phyloP scores from a whole-genome alignment of 2,329 filamentous ascomycete species.

The Fusarium tricinctum region DNA sequence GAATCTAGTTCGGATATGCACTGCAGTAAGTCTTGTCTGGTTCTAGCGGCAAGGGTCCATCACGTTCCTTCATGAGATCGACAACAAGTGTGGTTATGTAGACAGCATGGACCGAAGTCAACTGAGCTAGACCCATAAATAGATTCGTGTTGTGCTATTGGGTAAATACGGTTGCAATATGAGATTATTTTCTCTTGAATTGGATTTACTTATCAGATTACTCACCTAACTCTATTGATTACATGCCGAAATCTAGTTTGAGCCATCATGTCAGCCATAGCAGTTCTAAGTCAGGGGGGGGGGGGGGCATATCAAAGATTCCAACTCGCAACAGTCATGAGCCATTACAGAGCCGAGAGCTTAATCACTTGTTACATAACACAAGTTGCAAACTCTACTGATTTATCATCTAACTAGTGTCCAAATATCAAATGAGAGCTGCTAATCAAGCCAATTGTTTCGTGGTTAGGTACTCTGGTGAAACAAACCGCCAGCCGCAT shows the following conservation, averaged over 20 bases:
- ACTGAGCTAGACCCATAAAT: constrained; percentile 41
- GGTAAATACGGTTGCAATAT: constrained; percentile 9
- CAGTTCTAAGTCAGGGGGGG: not conserved
- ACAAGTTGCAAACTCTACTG: not conserved
- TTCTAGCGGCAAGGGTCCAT: constrained; percentile 6
- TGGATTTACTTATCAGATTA: not conserved
- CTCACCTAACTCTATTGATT: not conserved
- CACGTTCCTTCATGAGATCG: constrained; percentile 13
- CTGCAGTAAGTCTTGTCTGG: not conserved
- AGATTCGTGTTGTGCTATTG: constrained; percentile 43
- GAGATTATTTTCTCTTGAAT: not conserved
- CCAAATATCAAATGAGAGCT: constrained; percentile 1
- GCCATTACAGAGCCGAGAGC: not conserved
- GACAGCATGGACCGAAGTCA: constrained; percentile 3
- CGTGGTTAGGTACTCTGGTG: not conserved
- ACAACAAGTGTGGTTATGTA: constrained; percentile 14
- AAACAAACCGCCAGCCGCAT: not conserved
- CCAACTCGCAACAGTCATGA: too few species aligned
- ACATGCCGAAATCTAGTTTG: not conserved
- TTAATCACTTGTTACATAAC: not conserved
- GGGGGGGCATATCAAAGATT: too few species aligned
- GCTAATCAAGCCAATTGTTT: not conserved
- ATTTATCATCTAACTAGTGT: not conserved
- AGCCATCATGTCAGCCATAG: not conserved
- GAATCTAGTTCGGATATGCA: not conserved